These are phyloP conservation scores for Exophiala bonariae DNA, from an alignment of 2,329 filamentous ascomycete genomes.

Conservation along the genomic window DNA sequence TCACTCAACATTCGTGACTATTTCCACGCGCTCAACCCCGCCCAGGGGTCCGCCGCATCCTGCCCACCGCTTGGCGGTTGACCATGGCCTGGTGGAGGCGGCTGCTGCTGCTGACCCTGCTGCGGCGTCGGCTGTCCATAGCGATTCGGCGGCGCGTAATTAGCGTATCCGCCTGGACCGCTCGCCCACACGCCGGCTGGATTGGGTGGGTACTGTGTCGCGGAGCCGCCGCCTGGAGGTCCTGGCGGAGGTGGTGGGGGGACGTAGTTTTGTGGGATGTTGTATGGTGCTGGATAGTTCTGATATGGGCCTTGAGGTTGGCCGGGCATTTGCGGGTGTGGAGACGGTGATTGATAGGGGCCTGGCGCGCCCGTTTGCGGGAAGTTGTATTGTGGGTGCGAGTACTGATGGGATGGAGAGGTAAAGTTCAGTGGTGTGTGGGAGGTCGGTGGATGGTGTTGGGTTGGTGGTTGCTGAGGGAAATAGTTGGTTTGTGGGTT, in stretches of 20 bases:
- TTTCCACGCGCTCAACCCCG: constrained; percentile 69
- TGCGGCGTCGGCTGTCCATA: constrained; percentile 39
- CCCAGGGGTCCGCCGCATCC: constrained; percentile 61
- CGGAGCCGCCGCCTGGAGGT: constrained; percentile 53
- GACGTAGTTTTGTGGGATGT: constrained; percentile 63
- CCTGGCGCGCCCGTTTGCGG: constrained; percentile 41
- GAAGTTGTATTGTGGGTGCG: constrained; percentile 16
- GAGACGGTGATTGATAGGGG: constrained; percentile 19
- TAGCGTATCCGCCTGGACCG: constrained; percentile 57
- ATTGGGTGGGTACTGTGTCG: constrained; percentile 51
- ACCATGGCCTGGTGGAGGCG: constrained; percentile 12
- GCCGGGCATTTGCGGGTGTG: constrained; percentile 26
- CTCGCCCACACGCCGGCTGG: constrained; percentile 39
- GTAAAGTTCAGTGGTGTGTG: constrained; percentile 24
- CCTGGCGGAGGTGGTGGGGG: constrained; percentile 68
- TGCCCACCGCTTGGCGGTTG: constrained; percentile 1
- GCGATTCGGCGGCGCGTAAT: constrained; percentile 39
- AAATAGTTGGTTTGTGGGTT: constrained; percentile 14
- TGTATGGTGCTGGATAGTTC: constrained; percentile 37
- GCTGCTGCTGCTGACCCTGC: constrained; percentile 33
- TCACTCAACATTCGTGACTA: too few relatives aligned
- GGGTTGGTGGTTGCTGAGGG: constrained; percentile 15
- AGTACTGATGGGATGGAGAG: constrained; percentile 22
- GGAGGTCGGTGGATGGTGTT: constrained; percentile 11
- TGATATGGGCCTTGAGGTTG: constrained; percentile 36